These are phyloP conservation scores for Candida sakaeoensis DNA, from an alignment of 805 yeast genomes.

Conservation along the genomic window DNA sequence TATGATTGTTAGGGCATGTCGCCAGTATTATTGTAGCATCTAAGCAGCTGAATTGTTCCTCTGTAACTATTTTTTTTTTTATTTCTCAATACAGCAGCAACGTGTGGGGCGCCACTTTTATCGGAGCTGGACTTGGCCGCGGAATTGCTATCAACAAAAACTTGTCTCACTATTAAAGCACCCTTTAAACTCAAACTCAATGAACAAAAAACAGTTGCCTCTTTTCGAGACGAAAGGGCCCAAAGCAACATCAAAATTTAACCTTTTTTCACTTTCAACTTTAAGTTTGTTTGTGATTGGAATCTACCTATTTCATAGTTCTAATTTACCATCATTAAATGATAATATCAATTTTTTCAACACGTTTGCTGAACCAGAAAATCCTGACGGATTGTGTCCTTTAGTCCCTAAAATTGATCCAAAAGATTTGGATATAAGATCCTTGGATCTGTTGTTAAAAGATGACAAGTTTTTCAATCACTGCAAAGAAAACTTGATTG, in stretches of 20 bases:
- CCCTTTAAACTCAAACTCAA: not conserved
- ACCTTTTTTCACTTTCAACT: not conserved
- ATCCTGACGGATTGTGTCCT: conserved; percentile 35
- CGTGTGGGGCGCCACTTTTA: too few species aligned
- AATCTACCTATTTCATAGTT: not conserved
- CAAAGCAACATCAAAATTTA: not conserved
- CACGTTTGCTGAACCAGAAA: conserved; percentile 5
- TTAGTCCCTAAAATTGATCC: conserved; percentile 31
- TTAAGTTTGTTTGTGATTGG: not conserved
- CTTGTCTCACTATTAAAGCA: too few species aligned
- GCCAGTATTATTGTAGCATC: too few species aligned
- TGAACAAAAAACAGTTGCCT: conserved; percentile 6
- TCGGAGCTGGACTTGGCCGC: not conserved
- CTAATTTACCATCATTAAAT: not conserved
- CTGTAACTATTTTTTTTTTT: too few species aligned
- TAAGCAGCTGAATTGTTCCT: too few species aligned
- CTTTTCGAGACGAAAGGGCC: not conserved
- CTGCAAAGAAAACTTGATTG: conserved; percentile 21
- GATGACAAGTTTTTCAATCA: conserved; percentile 21
- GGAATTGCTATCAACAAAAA: not conserved
- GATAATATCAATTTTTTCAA: not conserved
- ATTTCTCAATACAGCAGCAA: too few species aligned
- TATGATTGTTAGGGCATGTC: too few species aligned
- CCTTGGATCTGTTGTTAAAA: conserved; percentile 22
- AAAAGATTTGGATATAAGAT: conserved; percentile 15